A percentile compares a stretch with the other conserved stretches of the same genome.
Conservation (phyloP, 352 stramenopile genomes). For the Paralagenidium karlingii region DNA sequence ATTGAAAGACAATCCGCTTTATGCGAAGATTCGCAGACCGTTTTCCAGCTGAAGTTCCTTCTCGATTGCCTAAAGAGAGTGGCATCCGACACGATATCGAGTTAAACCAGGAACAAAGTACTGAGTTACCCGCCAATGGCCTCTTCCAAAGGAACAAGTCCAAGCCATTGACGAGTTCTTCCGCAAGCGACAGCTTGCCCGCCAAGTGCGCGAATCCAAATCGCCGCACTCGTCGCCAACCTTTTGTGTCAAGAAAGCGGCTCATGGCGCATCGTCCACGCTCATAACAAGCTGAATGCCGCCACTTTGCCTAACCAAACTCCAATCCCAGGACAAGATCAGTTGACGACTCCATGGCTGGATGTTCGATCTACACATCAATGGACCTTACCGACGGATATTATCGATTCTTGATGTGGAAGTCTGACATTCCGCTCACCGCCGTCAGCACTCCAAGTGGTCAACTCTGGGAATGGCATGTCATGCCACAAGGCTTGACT, state of each 20-base stretch:
- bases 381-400: background rate
- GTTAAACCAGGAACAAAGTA: slow-evolving; percentile 3
- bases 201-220: slow-evolving; percentile 3
- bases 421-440: background rate
- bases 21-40: background rate
- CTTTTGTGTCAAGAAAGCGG: slow-evolving; percentile 4
- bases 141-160: slow-evolving; percentile 1
- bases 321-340: background rate
- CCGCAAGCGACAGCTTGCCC: background rate
- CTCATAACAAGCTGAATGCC: slow-evolving; percentile 3
- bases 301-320: background rate
- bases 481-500: slow-evolving; percentile 6
- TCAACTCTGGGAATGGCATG: background rate
- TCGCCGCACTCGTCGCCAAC: slow-evolving; percentile 1
- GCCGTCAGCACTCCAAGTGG: background rate
- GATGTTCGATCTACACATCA: background rate
- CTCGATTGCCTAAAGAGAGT: slow-evolving; percentile 3
- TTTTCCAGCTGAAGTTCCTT: slow-evolving; percentile 12
- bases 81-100: slow-evolving; percentile 15
- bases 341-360: background rate
- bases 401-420: background rate
- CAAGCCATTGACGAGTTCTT: slow-evolving; percentile 4
- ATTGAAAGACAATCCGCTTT: background rate
- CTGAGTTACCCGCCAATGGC: slow-evolving; percentile 2
- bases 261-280: slow-evolving; percentile 2